Conservation (phyloP, 805 yeast genomes). For the Candida parachauliodes region DNA sequence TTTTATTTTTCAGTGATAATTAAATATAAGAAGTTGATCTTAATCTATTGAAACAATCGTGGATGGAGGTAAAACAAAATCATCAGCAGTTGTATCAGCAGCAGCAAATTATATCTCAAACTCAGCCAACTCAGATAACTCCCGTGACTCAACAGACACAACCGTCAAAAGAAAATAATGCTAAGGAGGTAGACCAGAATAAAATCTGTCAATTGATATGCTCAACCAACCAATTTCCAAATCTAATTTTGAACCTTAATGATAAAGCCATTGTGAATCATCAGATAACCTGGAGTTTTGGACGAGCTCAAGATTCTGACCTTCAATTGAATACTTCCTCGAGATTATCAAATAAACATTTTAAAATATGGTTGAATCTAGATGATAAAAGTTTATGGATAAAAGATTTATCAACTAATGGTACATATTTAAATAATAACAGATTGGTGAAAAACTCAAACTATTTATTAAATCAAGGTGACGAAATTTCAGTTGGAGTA, state of each 20-base stretch:
- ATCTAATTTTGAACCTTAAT: conserved; percentile 15
- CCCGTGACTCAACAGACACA: conserved; percentile 41
- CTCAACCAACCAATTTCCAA: conserved; percentile 49
- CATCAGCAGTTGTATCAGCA: background rate
- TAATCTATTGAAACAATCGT: no score
- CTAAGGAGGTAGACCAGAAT: conserved; percentile 21
- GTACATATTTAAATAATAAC: conserved; percentile 78
- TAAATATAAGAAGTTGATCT: no score
- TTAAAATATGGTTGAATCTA: conserved; percentile 63
- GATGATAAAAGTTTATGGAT: conserved; percentile 55
- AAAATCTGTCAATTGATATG: conserved; percentile 56
- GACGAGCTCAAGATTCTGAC: conserved; percentile 68
- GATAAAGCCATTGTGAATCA: conserved; percentile 22
- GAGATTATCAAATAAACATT: conserved; percentile 72
- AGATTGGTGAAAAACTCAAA: conserved; percentile 73
- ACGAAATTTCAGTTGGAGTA: conserved; percentile 84
- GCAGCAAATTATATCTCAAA: conserved; percentile 7
- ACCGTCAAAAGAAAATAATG: conserved; percentile 31
- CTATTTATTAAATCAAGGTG: conserved; percentile 85
- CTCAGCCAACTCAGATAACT: conserved; percentile 30
- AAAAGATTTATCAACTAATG: conserved; percentile 84
- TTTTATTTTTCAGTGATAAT: background rate
- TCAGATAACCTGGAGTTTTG: conserved; percentile 61
- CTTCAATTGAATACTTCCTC: conserved; percentile 55
- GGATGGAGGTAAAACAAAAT: conserved; percentile 4